phyloP scores from a whole-genome alignment of 2,329 filamentous ascomycete species.

The Hypoxylon sp. region DNA sequence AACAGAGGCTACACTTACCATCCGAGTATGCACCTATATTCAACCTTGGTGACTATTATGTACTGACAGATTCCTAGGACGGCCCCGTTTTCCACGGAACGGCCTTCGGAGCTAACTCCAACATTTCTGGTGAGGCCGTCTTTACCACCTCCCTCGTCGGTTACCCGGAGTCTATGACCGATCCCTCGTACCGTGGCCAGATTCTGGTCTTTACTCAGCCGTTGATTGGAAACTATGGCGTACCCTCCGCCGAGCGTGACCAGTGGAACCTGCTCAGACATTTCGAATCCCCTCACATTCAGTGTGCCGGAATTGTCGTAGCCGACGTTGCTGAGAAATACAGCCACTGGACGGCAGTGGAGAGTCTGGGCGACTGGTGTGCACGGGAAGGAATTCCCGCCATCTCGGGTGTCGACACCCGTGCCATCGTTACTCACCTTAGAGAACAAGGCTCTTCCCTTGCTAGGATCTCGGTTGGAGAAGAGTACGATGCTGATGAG shows the following conservation, averaged over 20 bases:
- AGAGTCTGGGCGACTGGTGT: slow-evolving; percentile 93
- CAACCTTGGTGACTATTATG: slow-evolving; percentile 23
- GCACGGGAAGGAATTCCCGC: slow-evolving; percentile 94
- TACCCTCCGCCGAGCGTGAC: slow-evolving; percentile 86
- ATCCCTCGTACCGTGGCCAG: slow-evolving; percentile 89
- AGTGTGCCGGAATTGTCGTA: slow-evolving; percentile 94
- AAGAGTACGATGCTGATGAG: slow-evolving; percentile 98
- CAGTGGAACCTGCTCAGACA: slow-evolving; percentile 92
- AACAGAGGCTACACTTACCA: slow-evolving; percentile 91
- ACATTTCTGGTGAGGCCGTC: slow-evolving; percentile 97
- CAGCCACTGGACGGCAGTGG: slow-evolving; percentile 98
- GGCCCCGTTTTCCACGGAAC: slow-evolving; percentile 96
- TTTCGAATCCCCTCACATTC: slow-evolving; percentile 97
- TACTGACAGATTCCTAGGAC: slow-evolving; percentile 64
- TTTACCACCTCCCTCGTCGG: slow-evolving; percentile 98
- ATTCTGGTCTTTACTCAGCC: slow-evolving; percentile 99
- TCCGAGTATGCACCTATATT: slow-evolving; percentile 67
- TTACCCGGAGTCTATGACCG: slow-evolving; percentile 94
- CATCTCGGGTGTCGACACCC: slow-evolving; percentile 96
- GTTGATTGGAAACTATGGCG: slow-evolving; percentile 97
- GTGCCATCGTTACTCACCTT: slow-evolving; percentile 93
- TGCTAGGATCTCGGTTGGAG: slow-evolving; percentile 91
- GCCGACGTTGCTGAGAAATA: slow-evolving; percentile 93
- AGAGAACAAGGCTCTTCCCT: slow-evolving; percentile 97
- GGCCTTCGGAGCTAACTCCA: slow-evolving; percentile 94